Evolutionary conservation across 805 yeast genomes (phyloP), one percentile per base, ranked within the genome.

Genomic region (Helenozyma rhizophorensis): DNA sequence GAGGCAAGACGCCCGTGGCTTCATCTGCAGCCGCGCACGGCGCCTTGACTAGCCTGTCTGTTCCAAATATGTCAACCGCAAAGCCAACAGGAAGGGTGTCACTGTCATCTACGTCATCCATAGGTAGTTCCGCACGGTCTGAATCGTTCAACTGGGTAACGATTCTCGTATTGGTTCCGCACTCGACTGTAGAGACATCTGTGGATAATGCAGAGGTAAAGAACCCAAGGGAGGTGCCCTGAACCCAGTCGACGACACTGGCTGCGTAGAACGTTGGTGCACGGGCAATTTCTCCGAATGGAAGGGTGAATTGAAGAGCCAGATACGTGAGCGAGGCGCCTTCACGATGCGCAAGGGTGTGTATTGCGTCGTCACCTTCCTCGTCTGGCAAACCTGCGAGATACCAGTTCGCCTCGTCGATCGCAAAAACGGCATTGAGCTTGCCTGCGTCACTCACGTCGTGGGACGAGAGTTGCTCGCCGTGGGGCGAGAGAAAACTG

Each of bases 1-100:
- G 62, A 0, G 96, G 96, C 36, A 84, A 61, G 14, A 48, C 47
- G 24, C 85, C 78, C 1, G 52, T 64, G 8, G 76, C 74, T 24
- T 64, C 64, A 1, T 81, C 85, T 2, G 81, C 65, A 9, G 78
- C 78, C 6, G 64, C 55, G 39, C 78, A 72, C 0, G 90, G 87
- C 10, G 72, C 70, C 2, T 51, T 33, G 2, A 80, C 73, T 1
- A 47, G 46, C 1, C 45, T 30, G 11, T 62, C 66, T 0, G 55
- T 53, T 2, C 75, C 60, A 9, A 70, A 60, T 10, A 78, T 46
- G 51, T 86, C 95, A 5, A 85, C 29, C 1, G 76, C 76, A 9
- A 83, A 43, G 4, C 96, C 96, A 14, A 83, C 61, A 0, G 90
- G 78, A 6, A 82, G 71, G 10, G 83, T 72, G 47, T 86, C 95